phyloP scores from a whole-genome alignment of 805 yeast species.

The Lipomyces kockii region DNA sequence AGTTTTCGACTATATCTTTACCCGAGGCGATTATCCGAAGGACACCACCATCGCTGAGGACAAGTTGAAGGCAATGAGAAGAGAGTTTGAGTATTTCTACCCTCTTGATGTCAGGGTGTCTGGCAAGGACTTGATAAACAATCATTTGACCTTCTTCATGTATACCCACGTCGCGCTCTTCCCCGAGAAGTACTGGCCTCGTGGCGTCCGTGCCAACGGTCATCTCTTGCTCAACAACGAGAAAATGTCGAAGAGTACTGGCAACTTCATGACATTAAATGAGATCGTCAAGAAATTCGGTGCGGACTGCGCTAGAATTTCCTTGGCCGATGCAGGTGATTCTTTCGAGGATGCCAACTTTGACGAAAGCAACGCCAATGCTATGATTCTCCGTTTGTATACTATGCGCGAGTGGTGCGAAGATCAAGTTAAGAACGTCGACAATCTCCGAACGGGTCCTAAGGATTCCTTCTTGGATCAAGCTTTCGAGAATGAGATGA shows the following conservation, averaged over 20 bases:
- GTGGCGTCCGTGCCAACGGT: conserved; percentile 92
- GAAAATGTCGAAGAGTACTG: conserved; percentile 97
- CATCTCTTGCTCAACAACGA: conserved; percentile 93
- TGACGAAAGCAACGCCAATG: conserved; percentile 95
- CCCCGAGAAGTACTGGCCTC: conserved; percentile 91
- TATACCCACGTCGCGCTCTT: conserved; percentile 91
- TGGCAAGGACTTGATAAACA: conserved; percentile 96
- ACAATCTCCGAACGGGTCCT: conserved; percentile 48
- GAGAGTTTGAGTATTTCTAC: conserved; percentile 95
- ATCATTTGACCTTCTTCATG: conserved; percentile 94
- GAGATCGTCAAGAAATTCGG: conserved; percentile 88
- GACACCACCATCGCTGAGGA: conserved; percentile 63
- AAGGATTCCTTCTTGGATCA: conserved; percentile 72
- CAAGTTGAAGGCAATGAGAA: conserved; percentile 73
- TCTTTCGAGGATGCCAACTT: conserved; percentile 96
- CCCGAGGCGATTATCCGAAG: conserved; percentile 63
- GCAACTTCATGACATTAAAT: conserved; percentile 90
- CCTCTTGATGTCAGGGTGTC: conserved; percentile 91
- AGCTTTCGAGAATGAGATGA: conserved; percentile 95
- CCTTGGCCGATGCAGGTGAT: conserved; percentile 98
- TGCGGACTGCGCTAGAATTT: conserved; percentile 96
- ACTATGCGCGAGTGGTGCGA: conserved; percentile 96
- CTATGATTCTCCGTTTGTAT: conserved; percentile 91
- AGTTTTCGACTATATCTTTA: conserved; percentile 89
- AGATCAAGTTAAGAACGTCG: conserved; percentile 54